These are phyloP conservation scores for Syzygium malaccense DNA, from an alignment of 441 rosid species.

Conservation along the genomic window DNA sequence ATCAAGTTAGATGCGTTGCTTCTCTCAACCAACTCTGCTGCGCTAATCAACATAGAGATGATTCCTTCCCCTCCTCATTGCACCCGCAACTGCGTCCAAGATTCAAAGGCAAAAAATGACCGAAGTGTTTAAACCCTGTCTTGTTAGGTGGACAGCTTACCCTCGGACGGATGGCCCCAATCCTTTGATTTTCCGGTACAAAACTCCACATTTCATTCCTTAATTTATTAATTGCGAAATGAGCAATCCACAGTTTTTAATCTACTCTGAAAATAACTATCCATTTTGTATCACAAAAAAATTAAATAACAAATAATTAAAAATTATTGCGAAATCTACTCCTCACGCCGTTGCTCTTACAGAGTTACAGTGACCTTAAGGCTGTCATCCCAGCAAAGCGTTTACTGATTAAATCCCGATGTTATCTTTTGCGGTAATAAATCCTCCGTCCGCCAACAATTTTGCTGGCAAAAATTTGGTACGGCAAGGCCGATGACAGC, in stretches of 20 bases:
- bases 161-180: neutral
- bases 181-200: neutral
- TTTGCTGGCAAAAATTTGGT: neutral
- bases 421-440: no score
- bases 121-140: neutral
- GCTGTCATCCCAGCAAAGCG: no score
- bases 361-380: no score
- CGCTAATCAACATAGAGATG: neutral
- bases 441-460: no score
- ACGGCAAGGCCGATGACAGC: neutral
- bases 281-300: no score
- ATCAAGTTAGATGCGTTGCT: neutral
- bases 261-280: no score
- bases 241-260: no score
- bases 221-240: neutral
- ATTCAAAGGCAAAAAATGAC: neutral
- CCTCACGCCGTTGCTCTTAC: no score
- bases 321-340: no score
- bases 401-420: no score
- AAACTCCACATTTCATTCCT: neutral
- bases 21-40: neutral
- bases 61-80: neutral
- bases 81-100: neutral
- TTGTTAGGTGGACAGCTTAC: neutral
- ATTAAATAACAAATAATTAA: no score